These are phyloP conservation scores for Durotheca rogersii DNA, from an alignment of 495 filamentous ascomycete species.

Conservation along the genomic window DNA sequence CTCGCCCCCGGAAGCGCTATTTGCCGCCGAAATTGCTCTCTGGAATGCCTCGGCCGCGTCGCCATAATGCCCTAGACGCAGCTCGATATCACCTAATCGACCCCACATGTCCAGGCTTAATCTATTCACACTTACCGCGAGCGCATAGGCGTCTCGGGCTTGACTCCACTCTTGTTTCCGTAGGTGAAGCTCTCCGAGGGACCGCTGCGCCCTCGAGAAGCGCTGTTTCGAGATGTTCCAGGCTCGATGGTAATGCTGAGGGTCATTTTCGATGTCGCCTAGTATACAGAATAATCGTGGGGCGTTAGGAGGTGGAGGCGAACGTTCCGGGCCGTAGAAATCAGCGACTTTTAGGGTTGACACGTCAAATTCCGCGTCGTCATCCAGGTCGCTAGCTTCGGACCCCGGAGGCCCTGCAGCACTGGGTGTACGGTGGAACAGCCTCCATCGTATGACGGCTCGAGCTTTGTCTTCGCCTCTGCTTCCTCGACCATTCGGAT, in stretches of 20 bases:
- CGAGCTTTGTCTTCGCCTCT: slow-evolving; percentile 75
- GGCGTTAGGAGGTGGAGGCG: slow-evolving; percentile 75
- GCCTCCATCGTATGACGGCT: slow-evolving; percentile 68
- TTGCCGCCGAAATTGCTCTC: slow-evolving; percentile 58
- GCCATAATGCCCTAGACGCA: slow-evolving; percentile 72
- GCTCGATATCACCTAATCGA: slow-evolving; percentile 80
- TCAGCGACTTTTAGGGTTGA: slow-evolving; percentile 52
- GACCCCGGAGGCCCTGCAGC: slow-evolving; percentile 14
- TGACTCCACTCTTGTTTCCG: slow-evolving; percentile 60
- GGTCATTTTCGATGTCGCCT: slow-evolving; percentile 79
- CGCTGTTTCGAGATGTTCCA: slow-evolving; percentile 83
- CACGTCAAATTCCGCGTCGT: slow-evolving; percentile 54
- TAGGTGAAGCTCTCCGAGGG: slow-evolving; percentile 76
- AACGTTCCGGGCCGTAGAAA: slow-evolving; percentile 59
- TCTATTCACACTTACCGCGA: slow-evolving; percentile 74
- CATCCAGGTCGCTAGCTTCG: slow-evolving; percentile 40
- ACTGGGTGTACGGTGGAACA: slow-evolving; percentile 60
- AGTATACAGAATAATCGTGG: slow-evolving; percentile 91
- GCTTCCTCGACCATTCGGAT: slow-evolving; percentile 54
- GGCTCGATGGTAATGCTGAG: slow-evolving; percentile 73
- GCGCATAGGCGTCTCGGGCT: slow-evolving; percentile 74
- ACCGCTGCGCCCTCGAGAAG: slow-evolving; percentile 85
- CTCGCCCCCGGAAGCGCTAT: slow-evolving; percentile 69
- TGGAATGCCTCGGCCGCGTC: slow-evolving; percentile 86
- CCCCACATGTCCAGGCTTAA: slow-evolving; percentile 85